Base-by-base conservation (phyloP, 2,329 filamentous ascomycete species). In the Scedosporium boydii region DNA sequence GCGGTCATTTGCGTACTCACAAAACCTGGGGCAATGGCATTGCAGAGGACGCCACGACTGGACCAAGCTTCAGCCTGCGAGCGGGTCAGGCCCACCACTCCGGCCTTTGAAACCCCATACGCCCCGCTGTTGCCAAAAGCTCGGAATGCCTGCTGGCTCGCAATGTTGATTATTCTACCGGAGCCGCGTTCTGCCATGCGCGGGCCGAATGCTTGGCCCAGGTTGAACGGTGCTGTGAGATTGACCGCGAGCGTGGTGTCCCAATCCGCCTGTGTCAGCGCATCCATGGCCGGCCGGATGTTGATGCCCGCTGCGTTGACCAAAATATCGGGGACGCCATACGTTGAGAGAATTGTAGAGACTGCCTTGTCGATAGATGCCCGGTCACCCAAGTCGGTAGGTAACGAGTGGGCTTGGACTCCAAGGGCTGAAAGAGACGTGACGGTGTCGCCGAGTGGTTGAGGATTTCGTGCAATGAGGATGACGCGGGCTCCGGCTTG, bases 61-160 rank as follows among this genome's bases (percentile, higher is more conserved):
- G 71, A 74, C 72, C 72, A 74, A 0, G 71, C 72, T 48, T 74
- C 72, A 0, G 72, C 71, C 57, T 74, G 72, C 0, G 71, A 72
- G 0, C 72, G 66, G 2, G 72, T 74, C 4, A 74, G 58, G 0
- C 70, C 68, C 0, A 73, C 62, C 4, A 74, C 66, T 0, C 71
- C 72, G 1, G 69, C 72, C 26, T 72, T 74, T 0, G 70, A 71
- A 0, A 67, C 72, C 4, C 72, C 70, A 7, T 74, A 74, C 0
- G 71, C 72, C 4, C 72, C 72, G 23, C 72, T 72, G 48, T 72
- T 72, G 0, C 71, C 72, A 6, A 65, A 73, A 0, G 70, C 71
- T 3, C 72, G 66, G 4, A 72, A 72, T 0, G 71, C 66, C 16
- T 74, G 72, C 55, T 74, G 72, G 57, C 69, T 70, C 27, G 67